These are phyloP conservation scores for Chaetomium globosum DNA, from an alignment of 2,329 filamentous ascomycete genomes.

Conservation along the genomic window DNA sequence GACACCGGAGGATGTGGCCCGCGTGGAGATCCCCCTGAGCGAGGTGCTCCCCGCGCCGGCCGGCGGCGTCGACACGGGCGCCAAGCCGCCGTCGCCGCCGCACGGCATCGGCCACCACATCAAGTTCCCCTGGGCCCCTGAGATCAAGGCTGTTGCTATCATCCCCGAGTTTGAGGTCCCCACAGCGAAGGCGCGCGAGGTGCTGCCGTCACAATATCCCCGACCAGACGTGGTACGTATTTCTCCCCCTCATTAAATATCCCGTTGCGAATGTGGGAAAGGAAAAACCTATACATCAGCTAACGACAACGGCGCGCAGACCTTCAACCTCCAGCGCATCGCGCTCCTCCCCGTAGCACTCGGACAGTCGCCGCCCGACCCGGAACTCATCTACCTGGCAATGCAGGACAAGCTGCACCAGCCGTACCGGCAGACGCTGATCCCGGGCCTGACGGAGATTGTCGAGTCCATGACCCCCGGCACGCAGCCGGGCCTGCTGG, in stretches of 20 bases:
- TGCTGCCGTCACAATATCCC: slow-evolving; percentile 78
- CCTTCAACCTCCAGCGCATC: slow-evolving; percentile 92
- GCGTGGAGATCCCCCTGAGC: slow-evolving; percentile 89
- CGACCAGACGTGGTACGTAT: slow-evolving; percentile 76
- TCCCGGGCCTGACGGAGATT: slow-evolving; percentile 88
- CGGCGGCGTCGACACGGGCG: slow-evolving; percentile 86
- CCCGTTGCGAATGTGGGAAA: too few relatives aligned
- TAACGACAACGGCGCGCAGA: slow-evolving; percentile 45
- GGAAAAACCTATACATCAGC: neutral
- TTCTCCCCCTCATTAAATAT: neutral
- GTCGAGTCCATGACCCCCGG: slow-evolving; percentile 87
- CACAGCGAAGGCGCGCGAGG: slow-evolving; percentile 86
- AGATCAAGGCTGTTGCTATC: slow-evolving; percentile 96
- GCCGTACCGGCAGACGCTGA: slow-evolving; percentile 87
- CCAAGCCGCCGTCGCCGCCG: slow-evolving; percentile 84
- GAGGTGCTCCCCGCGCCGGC: slow-evolving; percentile 90
- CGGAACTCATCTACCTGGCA: slow-evolving; percentile 91
- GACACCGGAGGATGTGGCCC: slow-evolving; percentile 81
- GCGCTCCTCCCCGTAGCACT: slow-evolving; percentile 87
- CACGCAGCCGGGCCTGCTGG: slow-evolving; percentile 83
- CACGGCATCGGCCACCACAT: slow-evolving; percentile 93
- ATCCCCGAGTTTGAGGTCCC: slow-evolving; percentile 95
- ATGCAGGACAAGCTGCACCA: slow-evolving; percentile 99
- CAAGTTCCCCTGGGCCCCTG: slow-evolving; percentile 88
- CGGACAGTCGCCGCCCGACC: slow-evolving; percentile 84